Evolutionary conservation across 2,329 filamentous ascomycete species (phyloP).

Genomic region (Juglanconis oblonga): DNA sequence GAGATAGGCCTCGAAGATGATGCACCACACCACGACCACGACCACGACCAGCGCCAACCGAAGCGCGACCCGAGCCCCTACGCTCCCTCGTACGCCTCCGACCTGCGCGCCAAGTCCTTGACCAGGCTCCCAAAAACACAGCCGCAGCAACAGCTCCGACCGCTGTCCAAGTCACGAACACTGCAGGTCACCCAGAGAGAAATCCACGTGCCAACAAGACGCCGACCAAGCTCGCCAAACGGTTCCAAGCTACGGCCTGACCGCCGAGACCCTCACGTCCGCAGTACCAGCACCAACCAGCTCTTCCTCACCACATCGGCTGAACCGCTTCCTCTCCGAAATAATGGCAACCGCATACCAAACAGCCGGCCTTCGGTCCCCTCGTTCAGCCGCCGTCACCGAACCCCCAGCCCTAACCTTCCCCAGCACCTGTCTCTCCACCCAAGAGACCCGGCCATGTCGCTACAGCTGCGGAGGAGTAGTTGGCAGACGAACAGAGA

Average conservation of each 20-base stretch:
- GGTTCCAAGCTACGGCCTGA: slow-evolving; percentile 45
- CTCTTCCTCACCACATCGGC: slow-evolving; percentile 29
- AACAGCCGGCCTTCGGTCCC: slow-evolving; percentile 35
- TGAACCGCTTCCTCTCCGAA: slow-evolving; percentile 26
- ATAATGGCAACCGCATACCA: slow-evolving; percentile 26
- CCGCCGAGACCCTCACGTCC: slow-evolving; percentile 45
- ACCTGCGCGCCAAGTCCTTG: slow-evolving; percentile 33
- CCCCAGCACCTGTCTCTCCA: slow-evolving; percentile 40
- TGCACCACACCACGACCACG: slow-evolving; percentile 29
- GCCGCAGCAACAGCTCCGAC: slow-evolving; percentile 23
- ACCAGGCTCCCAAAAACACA: slow-evolving; percentile 23
- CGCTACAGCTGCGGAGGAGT: slow-evolving; percentile 49
- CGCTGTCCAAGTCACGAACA: slow-evolving; percentile 27
- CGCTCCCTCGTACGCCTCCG: slow-evolving; percentile 43
- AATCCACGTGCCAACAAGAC: slow-evolving; percentile 30
- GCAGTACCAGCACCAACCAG: slow-evolving; percentile 45
- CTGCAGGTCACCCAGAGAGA: slow-evolving; percentile 28
- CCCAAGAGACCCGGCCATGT: slow-evolving; percentile 39
- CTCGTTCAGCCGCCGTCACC: slow-evolving; percentile 40
- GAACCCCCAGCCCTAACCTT: slow-evolving; percentile 45
- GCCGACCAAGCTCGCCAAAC: slow-evolving; percentile 30
- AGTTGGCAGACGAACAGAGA: slow-evolving; percentile 69
- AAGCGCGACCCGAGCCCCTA: slow-evolving; percentile 46
- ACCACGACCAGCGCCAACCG: slow-evolving; percentile 31
- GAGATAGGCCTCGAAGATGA: slow-evolving; percentile 83